Percentiles rank a stretch among this genome's conserved stretches.
Conservation (phyloP, 1,284 basidiomycete genomes). For the Earliella scabrosa region DNA sequence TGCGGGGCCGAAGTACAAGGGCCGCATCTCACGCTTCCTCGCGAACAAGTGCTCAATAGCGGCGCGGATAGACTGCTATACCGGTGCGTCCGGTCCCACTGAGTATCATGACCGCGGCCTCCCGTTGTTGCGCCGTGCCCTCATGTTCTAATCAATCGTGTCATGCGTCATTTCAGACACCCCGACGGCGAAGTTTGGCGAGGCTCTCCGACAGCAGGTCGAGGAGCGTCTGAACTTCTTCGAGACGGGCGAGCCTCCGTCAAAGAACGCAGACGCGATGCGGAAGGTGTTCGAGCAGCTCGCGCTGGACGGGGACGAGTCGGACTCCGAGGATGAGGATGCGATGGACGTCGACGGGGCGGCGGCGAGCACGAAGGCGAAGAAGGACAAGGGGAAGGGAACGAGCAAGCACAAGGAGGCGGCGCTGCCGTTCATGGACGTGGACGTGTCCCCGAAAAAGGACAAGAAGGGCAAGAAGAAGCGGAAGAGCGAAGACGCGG, state of each 20-base stretch:
- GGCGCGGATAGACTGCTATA: conserved; percentile 96
- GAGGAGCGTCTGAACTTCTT: conserved; percentile 97
- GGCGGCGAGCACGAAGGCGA: conserved; percentile 56
- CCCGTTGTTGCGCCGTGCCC: too few relatives aligned
- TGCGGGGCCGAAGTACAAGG: conserved; percentile 95
- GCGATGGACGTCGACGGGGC: conserved; percentile 54
- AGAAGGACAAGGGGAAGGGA: conserved; percentile 60
- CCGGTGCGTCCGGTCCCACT: conserved; percentile 55
- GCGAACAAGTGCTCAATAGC: conserved; percentile 99
- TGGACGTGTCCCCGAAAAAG: conserved; percentile 60
- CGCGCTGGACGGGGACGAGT: conserved; percentile 71
- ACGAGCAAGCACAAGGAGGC: conserved; percentile 69
- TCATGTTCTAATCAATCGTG: too few relatives aligned
- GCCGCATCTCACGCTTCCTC: conserved; percentile 96
- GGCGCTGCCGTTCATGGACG: conserved; percentile 55
- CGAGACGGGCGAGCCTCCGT: conserved; percentile 84
- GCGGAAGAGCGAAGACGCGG: conserved; percentile 64
- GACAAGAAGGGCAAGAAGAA: conserved; percentile 80
- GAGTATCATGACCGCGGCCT: too few relatives aligned
- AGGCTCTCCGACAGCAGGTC: conserved; percentile 92
- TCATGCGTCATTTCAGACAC: conserved; percentile 56
- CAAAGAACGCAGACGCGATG: conserved; percentile 89
- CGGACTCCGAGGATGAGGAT: conserved; percentile 54
- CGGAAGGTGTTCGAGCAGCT: conserved; percentile 86
- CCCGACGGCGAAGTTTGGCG: conserved; percentile 93